These are phyloP conservation scores for Polygonum maritimum DNA, from an alignment of 148 eudicot species.

Conservation along the genomic window DNA sequence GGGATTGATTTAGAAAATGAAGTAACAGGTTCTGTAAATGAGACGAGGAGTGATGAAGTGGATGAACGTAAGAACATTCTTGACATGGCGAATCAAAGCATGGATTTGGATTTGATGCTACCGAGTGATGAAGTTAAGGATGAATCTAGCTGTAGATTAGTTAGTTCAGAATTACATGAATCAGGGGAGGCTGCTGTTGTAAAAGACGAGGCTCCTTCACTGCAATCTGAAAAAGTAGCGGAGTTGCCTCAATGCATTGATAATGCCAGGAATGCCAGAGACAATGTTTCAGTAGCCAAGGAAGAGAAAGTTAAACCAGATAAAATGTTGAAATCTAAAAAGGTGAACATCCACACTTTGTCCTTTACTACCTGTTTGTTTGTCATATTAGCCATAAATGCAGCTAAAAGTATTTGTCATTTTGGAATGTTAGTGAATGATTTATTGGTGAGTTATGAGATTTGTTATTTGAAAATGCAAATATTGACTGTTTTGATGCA, in stretches of 20 bases:
- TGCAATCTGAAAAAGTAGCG: neutral
- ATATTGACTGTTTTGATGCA: too few relatives aligned
- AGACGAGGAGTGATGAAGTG: slow-evolving; percentile 10
- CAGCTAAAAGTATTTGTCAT: too few relatives aligned
- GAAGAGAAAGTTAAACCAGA: slow-evolving; percentile 20
- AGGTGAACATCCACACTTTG: neutral
- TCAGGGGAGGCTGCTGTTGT: neutral
- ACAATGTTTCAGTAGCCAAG: neutral
- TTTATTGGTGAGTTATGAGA: too few relatives aligned
- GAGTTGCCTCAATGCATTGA: slow-evolving; percentile 13
- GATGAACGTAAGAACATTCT: slow-evolving; percentile 20
- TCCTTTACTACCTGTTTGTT: neutral
- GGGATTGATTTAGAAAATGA: slow-evolving; percentile 15
- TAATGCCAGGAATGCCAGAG: neutral
- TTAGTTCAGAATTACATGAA: slow-evolving; percentile 14
- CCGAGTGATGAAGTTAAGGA: slow-evolving; percentile 17
- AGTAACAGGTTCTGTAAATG: slow-evolving; percentile 8
- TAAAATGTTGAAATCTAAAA: neutral
- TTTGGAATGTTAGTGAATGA: too few relatives aligned
- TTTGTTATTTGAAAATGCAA: too few relatives aligned
- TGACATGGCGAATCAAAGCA: slow-evolving; percentile 17
- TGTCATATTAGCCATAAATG: too few relatives aligned
- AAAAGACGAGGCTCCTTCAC: neutral
- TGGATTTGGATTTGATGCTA: slow-evolving; percentile 14
- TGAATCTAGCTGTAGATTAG: slow-evolving; percentile 17